These are phyloP conservation scores for Cicer arietinum DNA, from an alignment of 306 rosid species.

Conservation along the genomic window DNA sequence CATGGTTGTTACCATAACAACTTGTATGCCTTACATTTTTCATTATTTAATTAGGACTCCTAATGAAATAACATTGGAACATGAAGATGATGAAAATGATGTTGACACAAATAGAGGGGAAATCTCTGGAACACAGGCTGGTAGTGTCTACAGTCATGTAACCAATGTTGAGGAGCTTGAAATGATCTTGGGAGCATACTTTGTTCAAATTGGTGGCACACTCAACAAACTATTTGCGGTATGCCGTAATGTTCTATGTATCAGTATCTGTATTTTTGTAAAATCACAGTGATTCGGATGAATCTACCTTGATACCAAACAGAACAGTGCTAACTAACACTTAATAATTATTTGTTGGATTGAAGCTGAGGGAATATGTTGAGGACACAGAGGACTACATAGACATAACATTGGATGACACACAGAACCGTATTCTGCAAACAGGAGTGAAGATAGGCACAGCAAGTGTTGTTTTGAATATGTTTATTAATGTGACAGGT, in stretches of 20 bases:
- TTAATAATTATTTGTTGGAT: neutral
- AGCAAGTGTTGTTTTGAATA: constrained; percentile 63
- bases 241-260: neutral
- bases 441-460: constrained; percentile 80
- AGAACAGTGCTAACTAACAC: neutral
- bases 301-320: no score
- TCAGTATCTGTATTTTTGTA: no score
- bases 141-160: constrained; percentile 52
- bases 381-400: constrained; percentile 94
- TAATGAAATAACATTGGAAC: constrained; percentile 55
- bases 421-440: constrained; percentile 81
- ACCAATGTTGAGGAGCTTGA: constrained; percentile 82
- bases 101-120: constrained; percentile 35
- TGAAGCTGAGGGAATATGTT: constrained; percentile 76
- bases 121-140: constrained; percentile 58
- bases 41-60: constrained; percentile 49
- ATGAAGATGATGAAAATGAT: constrained; percentile 48
- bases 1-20: neutral
- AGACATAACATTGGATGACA: constrained; percentile 90
- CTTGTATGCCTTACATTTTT: neutral
- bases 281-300: no score
- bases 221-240: constrained; percentile 57
- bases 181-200: constrained; percentile 89
- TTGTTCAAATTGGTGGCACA: constrained; percentile 87
- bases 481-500: constrained; percentile 68